Evolutionary conservation across 1,139 yeast species (phyloP), one percentile per base, ranked within the genome.

Genomic region (Hyphopichia fennica): DNA sequence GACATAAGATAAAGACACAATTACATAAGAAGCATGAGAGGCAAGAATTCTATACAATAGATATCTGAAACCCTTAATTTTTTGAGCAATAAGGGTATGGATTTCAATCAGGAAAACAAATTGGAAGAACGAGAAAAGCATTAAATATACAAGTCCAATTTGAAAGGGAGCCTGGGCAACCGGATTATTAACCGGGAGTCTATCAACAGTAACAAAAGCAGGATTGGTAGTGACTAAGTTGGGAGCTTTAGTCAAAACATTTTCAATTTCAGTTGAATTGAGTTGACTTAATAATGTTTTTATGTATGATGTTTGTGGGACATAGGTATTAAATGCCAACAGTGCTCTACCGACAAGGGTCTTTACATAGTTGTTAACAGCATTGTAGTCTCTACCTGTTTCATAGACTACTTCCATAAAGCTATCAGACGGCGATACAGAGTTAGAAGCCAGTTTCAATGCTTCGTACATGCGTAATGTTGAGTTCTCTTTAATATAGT

Each of bases 1-100:
- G 22, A 74, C 65, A 47, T 63, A 74, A 1, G 72, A 67, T 29
- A 79, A 56, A 1, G 79, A 65, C 22, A 78, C 49, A 5, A 73
- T 51, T 2, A 76, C 37, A 49, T 71, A 78, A 0, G 75, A 65
- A 3, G 63, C 37, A 44, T 78, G 83, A 0, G 79, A 63, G 0
- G 67, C 50, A 3, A 67, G 31, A 47, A 73, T 59, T 45, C 81
- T 64, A 45, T 69, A 70, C 0, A 65, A 43, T 6, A 78, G 53
- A 46, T 72, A 79, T 48, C 62, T 62, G 22, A 47, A 44, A 3
- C 79, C 67, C n/a, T 58, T 54, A 19, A 75, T 46, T 39, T 64
- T 63, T 31, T 58, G 28, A 10, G 67, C 65, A 34, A 65, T 58
- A 37, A 51, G 59, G 47, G 51, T 48, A 35, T 65, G 68, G 40